phyloP scores from a whole-genome alignment of 257 asterid species.

The Solanum lignicaule region DNA sequence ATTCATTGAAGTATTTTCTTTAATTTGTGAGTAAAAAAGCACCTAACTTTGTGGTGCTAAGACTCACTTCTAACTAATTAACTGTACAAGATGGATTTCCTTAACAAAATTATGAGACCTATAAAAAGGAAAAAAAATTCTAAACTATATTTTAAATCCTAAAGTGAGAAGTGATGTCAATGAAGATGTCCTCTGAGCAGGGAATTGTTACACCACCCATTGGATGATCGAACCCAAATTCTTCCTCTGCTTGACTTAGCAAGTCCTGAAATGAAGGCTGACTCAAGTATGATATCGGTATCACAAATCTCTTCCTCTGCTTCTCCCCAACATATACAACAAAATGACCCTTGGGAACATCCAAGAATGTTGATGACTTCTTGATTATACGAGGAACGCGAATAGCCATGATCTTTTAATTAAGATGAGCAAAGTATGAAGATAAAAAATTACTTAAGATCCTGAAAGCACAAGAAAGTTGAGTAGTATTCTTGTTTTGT shows the following conservation, averaged over 20 bases:
- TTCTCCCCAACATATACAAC: slow-evolving; percentile 48
- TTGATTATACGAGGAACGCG: not conserved
- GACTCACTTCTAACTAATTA: not conserved
- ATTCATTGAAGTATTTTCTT: not conserved
- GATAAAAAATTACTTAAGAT: not conserved
- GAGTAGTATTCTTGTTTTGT: not conserved
- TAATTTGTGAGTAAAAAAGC: not conserved
- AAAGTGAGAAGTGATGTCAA: slow-evolving; percentile 17
- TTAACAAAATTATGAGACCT: not conserved
- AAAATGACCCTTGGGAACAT: slow-evolving; percentile 48
- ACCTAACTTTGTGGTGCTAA: not conserved
- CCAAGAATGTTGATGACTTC: not conserved
- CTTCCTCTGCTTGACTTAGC: slow-evolving; percentile 26
- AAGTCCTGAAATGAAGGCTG: slow-evolving; percentile 36
- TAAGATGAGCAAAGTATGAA: not conserved
- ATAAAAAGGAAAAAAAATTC: not conserved
- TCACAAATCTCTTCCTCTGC: slow-evolving; percentile 25
- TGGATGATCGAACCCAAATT: slow-evolving; percentile 36
- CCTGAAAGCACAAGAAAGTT: not conserved
- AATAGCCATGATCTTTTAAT: not conserved
- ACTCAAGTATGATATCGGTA: slow-evolving; percentile 27
- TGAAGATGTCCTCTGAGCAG: slow-evolving; percentile 23
- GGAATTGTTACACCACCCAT: slow-evolving; percentile 56
- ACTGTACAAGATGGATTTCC: not conserved
- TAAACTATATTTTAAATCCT: not conserved